These are phyloP conservation scores for Lentithecium fluviatile DNA, from an alignment of 495 filamentous ascomycete genomes.

Conservation along the genomic window DNA sequence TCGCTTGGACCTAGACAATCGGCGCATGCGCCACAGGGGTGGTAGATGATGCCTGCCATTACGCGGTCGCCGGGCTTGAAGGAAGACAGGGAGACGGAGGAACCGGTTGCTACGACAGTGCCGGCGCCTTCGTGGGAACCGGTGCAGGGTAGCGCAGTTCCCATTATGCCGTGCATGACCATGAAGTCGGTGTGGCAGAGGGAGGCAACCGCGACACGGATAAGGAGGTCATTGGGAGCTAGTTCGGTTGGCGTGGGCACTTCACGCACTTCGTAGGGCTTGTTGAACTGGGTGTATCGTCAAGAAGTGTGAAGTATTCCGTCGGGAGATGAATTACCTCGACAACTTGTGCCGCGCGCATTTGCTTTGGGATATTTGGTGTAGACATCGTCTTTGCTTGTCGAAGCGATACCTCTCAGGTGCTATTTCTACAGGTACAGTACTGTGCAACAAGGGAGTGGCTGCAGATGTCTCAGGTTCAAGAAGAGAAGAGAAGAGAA, in stretches of 20 bases:
- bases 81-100: conserved; percentile 42
- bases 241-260: conserved; percentile 51
- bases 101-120: conserved; percentile 53
- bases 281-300: conserved; percentile 2
- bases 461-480: too few species aligned
- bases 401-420: too few species aligned
- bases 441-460: too few species aligned
- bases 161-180: conserved; percentile 45
- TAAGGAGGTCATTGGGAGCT: conserved; percentile 52
- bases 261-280: conserved; percentile 52
- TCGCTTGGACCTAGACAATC: conserved; percentile 46
- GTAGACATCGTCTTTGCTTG: conserved; percentile 2
- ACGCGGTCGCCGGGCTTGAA: conserved; percentile 53
- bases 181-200: conserved; percentile 63
- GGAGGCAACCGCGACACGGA: conserved; percentile 58
- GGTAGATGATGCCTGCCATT: conserved; percentile 50
- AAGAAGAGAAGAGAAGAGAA: too few species aligned
- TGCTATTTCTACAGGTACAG: too few species aligned
- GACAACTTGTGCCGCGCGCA: conserved; percentile 19
- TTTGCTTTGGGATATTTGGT: conserved; percentile 11
- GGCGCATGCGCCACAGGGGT: conserved; percentile 50
- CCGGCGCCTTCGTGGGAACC: conserved; percentile 61
- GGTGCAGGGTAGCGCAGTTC: conserved; percentile 50
- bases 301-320: not conserved
- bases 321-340: conserved; percentile 5